A percentile compares a stretch with the other conserved stretches of the same genome.
phyloP scores from a whole-genome alignment of 108 stramenopile genomes.

The Conticribra weissflogii region DNA sequence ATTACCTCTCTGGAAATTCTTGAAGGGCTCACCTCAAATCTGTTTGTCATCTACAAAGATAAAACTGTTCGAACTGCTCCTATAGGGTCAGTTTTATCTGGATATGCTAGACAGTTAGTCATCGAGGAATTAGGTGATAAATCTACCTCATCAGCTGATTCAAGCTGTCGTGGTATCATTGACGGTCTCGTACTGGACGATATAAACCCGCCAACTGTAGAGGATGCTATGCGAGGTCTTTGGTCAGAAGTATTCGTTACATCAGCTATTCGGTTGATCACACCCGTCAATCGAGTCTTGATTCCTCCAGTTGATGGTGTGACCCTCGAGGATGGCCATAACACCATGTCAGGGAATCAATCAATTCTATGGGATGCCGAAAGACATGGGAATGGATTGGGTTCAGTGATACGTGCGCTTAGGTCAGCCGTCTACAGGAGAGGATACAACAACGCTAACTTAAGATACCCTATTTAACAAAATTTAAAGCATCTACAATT shows the following conservation, averaged over 20 bases:
- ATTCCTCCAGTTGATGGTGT: slow-evolving; percentile 31
- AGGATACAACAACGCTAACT: neutral
- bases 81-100: slow-evolving; percentile 48
- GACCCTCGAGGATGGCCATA: too few relatives aligned
- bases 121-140: slow-evolving; percentile 19
- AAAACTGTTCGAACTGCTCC: slow-evolving; percentile 62
- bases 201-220: slow-evolving; percentile 34
- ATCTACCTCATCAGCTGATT: slow-evolving; percentile 6
- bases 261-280: slow-evolving; percentile 64
- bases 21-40: slow-evolving; percentile 80
- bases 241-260: slow-evolving; percentile 84
- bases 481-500: slow-evolving; percentile 1
- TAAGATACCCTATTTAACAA: neutral
- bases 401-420: slow-evolving; percentile 3
- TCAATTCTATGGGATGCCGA: slow-evolving; percentile 25
- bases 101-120: slow-evolving; percentile 70
- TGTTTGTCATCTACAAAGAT: slow-evolving; percentile 75
- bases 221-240: slow-evolving; percentile 47
- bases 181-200: slow-evolving; percentile 41
- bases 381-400: neutral
- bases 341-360: neutral
- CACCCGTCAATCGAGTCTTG: slow-evolving; percentile 56
- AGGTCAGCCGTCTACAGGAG: slow-evolving; percentile 4
- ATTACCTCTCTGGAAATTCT: slow-evolving; percentile 59
- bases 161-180: too few relatives aligned